Conservation (phyloP, 495 filamentous ascomycete genomes). For the Penicillium egyptiacum region DNA sequence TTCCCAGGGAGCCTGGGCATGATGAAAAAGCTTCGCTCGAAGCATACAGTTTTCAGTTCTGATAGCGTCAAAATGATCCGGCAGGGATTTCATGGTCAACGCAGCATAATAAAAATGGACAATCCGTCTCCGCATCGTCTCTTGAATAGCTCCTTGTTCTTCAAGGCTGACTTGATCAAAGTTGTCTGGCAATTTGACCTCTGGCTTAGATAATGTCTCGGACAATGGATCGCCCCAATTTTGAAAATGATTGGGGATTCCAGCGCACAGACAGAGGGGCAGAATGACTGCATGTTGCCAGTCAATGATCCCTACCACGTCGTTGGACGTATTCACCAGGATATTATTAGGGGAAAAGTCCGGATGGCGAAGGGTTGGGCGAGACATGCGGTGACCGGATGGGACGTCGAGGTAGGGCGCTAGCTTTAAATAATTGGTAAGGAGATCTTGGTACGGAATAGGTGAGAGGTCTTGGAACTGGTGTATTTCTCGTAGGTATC, state of each 20-base stretch:
- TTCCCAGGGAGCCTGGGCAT: constrained; percentile 25
- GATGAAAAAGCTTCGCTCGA: constrained; percentile 27
- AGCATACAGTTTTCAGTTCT: constrained; percentile 23
- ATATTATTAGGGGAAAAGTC: constrained; percentile 34
- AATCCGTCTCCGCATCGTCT: constrained; percentile 29
- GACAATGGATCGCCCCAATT: constrained; percentile 35
- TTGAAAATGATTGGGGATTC: constrained; percentile 31
- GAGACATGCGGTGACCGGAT: constrained; percentile 23
- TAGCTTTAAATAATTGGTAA: constrained; percentile 24
- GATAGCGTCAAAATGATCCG: constrained; percentile 31
- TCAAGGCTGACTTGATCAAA: constrained; percentile 18
- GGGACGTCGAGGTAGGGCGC: constrained; percentile 21
- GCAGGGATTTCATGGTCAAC: constrained; percentile 26
- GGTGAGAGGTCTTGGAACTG: constrained; percentile 18
- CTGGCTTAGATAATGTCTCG: constrained; percentile 25
- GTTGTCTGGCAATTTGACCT: constrained; percentile 24
- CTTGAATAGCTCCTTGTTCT: constrained; percentile 21
- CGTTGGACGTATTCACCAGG: constrained; percentile 27
- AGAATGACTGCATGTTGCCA: constrained; percentile 34
- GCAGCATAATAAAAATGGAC: constrained; percentile 32
- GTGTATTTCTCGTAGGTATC: constrained; percentile 28
- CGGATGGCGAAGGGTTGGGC: constrained; percentile 26
- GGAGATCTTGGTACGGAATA: constrained; percentile 17
- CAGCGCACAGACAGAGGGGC: constrained; percentile 33
- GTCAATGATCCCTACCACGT: constrained; percentile 36